phyloP scores from a whole-genome alignment of 805 yeast species.

The Candida loeiensis region DNA sequence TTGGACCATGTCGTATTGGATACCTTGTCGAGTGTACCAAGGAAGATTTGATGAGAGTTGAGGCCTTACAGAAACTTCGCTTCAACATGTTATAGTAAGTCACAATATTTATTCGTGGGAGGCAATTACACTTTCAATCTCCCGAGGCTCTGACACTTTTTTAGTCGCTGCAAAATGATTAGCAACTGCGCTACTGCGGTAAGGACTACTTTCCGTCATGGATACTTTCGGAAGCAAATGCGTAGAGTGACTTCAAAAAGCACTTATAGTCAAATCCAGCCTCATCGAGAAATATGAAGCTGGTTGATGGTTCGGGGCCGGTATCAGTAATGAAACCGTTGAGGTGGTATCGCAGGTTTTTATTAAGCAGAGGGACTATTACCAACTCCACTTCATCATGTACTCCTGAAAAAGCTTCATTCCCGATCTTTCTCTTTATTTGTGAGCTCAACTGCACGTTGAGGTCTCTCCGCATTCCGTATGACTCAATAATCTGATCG shows the following conservation, averaged over 20 bases:
- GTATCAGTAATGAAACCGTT: neutral
- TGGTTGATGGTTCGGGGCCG: neutral
- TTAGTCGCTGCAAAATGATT: no score
- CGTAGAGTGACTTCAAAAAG: constrained; percentile 16
- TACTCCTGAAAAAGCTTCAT: neutral
- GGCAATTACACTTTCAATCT: neutral
- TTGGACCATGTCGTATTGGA: neutral
- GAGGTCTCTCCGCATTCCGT: constrained; percentile 5
- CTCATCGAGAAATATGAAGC: constrained; percentile 12
- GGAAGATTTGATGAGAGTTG: neutral
- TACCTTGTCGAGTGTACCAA: neutral
- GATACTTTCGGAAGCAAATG: constrained; percentile 10
- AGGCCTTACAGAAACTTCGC: neutral
- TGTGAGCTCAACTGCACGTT: no score
- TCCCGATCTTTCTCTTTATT: no score
- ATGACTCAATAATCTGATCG: constrained; percentile 4
- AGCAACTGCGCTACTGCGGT: no score
- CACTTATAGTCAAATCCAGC: constrained; percentile 13
- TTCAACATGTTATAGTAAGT: neutral
- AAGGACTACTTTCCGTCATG: no score
- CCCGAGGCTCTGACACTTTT: no score
- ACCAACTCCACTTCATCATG: neutral
- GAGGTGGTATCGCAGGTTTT: neutral
- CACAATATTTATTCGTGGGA: no score
- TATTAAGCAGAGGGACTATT: neutral